Conservation (phyloP, 306 rosid species). For the Alnus rubra region DNA sequence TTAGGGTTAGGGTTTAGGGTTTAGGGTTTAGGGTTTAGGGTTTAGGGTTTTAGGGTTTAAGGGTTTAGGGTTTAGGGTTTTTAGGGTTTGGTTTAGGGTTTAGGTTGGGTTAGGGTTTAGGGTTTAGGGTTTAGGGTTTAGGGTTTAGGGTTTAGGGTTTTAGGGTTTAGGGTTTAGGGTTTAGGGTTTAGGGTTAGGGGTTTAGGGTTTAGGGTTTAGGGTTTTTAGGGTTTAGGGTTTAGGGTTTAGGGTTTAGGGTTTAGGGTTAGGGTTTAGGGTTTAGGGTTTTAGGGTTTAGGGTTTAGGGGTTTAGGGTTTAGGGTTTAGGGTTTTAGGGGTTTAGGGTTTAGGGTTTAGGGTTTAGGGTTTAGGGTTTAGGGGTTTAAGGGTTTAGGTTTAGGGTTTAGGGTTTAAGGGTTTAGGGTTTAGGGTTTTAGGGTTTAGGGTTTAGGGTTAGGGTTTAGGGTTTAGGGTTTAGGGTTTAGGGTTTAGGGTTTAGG, state of each 20-base stretch:
- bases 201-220: conserved; percentile 27
- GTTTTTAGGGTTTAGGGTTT: conserved; percentile 20
- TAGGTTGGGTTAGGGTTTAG: conserved; percentile 10
- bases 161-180: conserved; percentile 22
- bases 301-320: too few relatives aligned
- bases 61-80: conserved; percentile 16
- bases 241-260: conserved; percentile 21
- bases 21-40: conserved; percentile 23
- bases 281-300: conserved; percentile 26
- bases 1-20: conserved; percentile 18
- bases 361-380: conserved; percentile 33
- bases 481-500: conserved; percentile 20
- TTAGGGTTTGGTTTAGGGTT: too few relatives aligned
- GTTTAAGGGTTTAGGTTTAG: conserved; percentile 30
- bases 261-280: conserved; percentile 19
- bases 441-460: conserved; percentile 25
- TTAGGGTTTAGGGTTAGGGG: too few relatives aligned
- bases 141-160: conserved; percentile 11
- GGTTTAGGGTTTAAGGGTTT: conserved; percentile 33
- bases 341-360: conserved; percentile 29
- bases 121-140: conserved; percentile 18
- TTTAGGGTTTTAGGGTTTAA: conserved; percentile 16
- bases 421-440: conserved; percentile 31
- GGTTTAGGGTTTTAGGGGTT: too few relatives aligned
- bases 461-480: conserved; percentile 6